phyloP scores from a whole-genome alignment of 2,329 filamentous ascomycete species.

The Colletotrichum somersetense region DNA sequence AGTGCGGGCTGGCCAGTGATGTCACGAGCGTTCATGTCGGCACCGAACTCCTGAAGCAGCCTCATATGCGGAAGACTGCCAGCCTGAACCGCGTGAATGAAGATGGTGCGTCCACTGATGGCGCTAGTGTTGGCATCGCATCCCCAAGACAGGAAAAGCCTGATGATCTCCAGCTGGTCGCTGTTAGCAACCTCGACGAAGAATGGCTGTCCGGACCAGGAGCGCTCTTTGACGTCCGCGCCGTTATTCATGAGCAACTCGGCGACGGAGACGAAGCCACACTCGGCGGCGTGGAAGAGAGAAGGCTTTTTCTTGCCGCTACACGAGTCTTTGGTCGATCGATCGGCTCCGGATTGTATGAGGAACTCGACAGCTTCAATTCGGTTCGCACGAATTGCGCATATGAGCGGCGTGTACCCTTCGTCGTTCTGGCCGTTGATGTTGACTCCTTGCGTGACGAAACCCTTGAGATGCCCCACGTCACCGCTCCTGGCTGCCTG shows the following conservation, averaged over 20 bases:
- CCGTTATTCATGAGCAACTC: constrained; percentile 41
- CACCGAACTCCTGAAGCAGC: constrained; percentile 37
- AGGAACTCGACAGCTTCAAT: constrained; percentile 50
- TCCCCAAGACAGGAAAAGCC: constrained; percentile 50
- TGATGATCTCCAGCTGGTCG: constrained; percentile 39
- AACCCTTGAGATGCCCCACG: constrained; percentile 49
- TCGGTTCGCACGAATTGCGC: constrained; percentile 51
- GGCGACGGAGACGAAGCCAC: constrained; percentile 30
- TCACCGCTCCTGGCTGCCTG: constrained; percentile 52
- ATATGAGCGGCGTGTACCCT: constrained; percentile 51
- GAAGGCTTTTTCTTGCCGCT: constrained; percentile 43
- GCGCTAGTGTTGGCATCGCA: constrained; percentile 51
- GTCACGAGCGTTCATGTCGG: constrained; percentile 48
- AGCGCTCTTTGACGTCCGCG: constrained; percentile 39
- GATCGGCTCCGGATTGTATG: constrained; percentile 49
- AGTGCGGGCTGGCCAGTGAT: constrained; percentile 44
- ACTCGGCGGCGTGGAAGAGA: constrained; percentile 45
- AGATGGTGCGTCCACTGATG: constrained; percentile 48
- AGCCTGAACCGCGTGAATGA: constrained; percentile 47
- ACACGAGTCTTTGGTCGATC: constrained; percentile 38
- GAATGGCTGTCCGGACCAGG: constrained; percentile 34
- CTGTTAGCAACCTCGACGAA: constrained; percentile 39
- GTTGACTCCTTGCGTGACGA: constrained; percentile 52
- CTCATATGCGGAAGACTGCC: constrained; percentile 37
- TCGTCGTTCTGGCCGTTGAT: constrained; percentile 54